Base-by-base conservation (phyloP, 2,329 filamentous ascomycete species). In the Monilinia laxa region DNA sequence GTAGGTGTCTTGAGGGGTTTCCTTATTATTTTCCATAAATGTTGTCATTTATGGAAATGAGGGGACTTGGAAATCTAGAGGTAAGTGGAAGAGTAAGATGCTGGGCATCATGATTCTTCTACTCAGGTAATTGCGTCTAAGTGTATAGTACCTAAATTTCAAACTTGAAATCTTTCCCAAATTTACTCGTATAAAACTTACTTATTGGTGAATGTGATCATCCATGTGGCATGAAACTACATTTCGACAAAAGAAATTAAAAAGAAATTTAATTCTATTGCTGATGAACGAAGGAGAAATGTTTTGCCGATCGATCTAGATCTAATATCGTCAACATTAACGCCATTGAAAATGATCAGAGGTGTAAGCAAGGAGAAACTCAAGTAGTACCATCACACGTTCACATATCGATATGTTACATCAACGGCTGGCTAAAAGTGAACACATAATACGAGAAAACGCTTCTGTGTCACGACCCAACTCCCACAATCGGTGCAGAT, bases 381-480 rank as follows among this genome's bases (percentile, higher is more conserved):
- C 20, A 35, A 31, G 9, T 51, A 11, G 2, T 12, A 51, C 14
- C 12, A 25, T 51, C 20, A 51, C n/a, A 45, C 23, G 28, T 28
- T 5, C 5, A 16, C 40, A 42, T 16, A 42, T 16, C 12, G 16
- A 14, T 12, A 59, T n/a, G n/a, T n/a, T n/a, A n/a, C 42, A 49
- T 49, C 25, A 60, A 23, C 20, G 2, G 2, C 25, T 11, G 1
- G 28, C 1, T 38, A 31, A 35, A 49, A 14, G 18, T 18, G 1
- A 49, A 38, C 28, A 47, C 28, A 38, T 3, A 5, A 49, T 59
- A 49, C 57, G 57, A 59, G 57, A 59, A 47, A 49, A 16, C 20
- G 11, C 11, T 28, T 51, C 4, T n/a, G 28, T 38, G 49, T 10
- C 2, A 16, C 25, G 14, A 16, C 20, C 11, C 3, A 25, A 4